phyloP scores from a whole-genome alignment of 2,329 filamentous ascomycete genomes.

The Calonectria pteridis region DNA sequence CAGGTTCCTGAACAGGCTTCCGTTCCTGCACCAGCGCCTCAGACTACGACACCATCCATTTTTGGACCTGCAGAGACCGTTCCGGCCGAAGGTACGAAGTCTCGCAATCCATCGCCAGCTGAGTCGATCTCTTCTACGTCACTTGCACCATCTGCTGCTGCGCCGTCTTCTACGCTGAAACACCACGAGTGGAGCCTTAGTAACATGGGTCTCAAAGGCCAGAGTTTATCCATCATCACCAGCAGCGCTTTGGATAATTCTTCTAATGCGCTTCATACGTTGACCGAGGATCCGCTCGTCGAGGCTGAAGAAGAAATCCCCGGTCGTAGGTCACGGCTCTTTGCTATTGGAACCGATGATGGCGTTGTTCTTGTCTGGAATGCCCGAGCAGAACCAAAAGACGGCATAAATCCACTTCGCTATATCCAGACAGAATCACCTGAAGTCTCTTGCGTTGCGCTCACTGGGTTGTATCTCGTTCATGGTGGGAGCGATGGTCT shows the following conservation, averaged over 20 bases:
- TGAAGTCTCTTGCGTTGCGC: conserved; percentile 82
- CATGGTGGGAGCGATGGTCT: conserved; percentile 95
- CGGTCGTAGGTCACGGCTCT: conserved; percentile 83
- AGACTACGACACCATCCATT: conserved; percentile 44
- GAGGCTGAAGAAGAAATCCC: conserved; percentile 74
- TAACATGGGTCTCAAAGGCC: conserved; percentile 64
- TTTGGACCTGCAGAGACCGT: conserved; percentile 42
- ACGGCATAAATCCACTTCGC: conserved; percentile 76
- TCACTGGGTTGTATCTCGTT: conserved; percentile 89
- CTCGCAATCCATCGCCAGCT: conserved; percentile 37
- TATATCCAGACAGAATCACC: conserved; percentile 92
- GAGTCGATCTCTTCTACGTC: conserved; percentile 41
- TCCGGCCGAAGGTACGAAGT: conserved; percentile 10
- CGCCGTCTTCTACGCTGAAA: not conserved
- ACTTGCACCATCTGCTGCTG: conserved; percentile 5
- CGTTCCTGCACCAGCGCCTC: conserved; percentile 17
- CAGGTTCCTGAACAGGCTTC: not conserved
- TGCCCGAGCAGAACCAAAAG: conserved; percentile 69
- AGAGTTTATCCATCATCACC: conserved; percentile 73
- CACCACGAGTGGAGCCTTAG: conserved; percentile 49
- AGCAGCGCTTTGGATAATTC: conserved; percentile 81
- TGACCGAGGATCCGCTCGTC: conserved; percentile 80
- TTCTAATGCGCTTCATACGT: conserved; percentile 75
- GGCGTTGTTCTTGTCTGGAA: conserved; percentile 90
- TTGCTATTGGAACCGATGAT: conserved; percentile 83